Percentiles rank a stretch among this genome's conserved stretches.
Evolutionary conservation across 1,284 basidiomycete species (phyloP).

Genomic region (Wallemia ichthyophaga): DNA sequence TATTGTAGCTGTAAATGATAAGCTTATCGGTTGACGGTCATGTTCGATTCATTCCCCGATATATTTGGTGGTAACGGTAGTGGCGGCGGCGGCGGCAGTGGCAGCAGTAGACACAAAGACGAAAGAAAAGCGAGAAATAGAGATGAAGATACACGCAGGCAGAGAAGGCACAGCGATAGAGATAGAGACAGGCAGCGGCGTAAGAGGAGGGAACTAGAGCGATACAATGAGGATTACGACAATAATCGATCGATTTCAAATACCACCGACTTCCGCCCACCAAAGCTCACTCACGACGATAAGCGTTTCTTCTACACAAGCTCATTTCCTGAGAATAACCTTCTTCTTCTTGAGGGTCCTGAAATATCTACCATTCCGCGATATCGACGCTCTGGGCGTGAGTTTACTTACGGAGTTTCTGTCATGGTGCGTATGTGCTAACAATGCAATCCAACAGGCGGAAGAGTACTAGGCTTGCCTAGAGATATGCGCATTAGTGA

Average conservation of each 20-base stretch:
- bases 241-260: background rate
- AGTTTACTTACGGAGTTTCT: no score
- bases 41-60: background rate
- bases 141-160: no score
- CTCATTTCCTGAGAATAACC: background rate
- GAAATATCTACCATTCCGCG: background rate
- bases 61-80: background rate
- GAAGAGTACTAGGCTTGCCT: background rate
- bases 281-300: background rate
- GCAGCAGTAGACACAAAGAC: background rate
- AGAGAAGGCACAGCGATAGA: no score
- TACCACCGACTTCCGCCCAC: background rate
- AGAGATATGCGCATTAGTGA: background rate
- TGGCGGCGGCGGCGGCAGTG: background rate
- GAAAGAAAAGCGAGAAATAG: no score
- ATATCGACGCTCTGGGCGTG: background rate
- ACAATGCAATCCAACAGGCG: background rate
- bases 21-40: background rate
- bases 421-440: no score
- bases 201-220: no score
- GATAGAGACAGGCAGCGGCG: background rate
- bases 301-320: background rate
- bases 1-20: background rate
- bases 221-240: no score
- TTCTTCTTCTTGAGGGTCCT: background rate